phyloP scores from a whole-genome alignment of 305 asterid genomes.

The Fraxinus nigra region DNA sequence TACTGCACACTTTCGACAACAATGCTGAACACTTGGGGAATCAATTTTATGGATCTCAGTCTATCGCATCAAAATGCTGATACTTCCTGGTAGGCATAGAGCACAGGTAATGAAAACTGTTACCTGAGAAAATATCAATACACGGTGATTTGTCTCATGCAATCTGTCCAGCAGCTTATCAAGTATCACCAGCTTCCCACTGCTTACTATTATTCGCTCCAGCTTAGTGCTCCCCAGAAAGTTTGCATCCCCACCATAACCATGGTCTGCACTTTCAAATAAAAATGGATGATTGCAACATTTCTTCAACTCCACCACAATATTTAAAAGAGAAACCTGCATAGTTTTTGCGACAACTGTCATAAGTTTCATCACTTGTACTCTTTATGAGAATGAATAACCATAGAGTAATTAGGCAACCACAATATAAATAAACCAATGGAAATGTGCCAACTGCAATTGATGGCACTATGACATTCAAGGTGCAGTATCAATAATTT shows the following conservation, averaged over 20 bases:
- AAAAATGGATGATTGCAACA: slow-evolving; percentile 99
- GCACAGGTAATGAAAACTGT: background rate
- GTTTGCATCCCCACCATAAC: slow-evolving; percentile 95
- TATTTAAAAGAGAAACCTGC: slow-evolving; percentile 98
- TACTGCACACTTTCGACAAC: background rate
- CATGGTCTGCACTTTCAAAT: slow-evolving; percentile 99
- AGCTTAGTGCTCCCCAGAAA: slow-evolving; percentile 75
- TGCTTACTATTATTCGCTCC: slow-evolving; percentile 87
- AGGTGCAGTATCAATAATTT: slow-evolving; percentile 4
- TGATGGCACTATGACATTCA: background rate
- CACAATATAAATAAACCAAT: slow-evolving; percentile 10
- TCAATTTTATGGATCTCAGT: background rate
- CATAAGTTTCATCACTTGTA: slow-evolving; percentile 12
- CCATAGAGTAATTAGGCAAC: background rate
- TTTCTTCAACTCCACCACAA: slow-evolving; percentile 99
- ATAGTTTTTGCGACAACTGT: slow-evolving; percentile 19
- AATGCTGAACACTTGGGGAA: background rate
- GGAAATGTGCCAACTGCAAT: slow-evolving; percentile 12
- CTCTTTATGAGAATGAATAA: slow-evolving; percentile 16
- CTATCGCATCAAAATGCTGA: background rate
- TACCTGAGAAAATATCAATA: slow-evolving; percentile 98
- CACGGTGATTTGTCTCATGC: slow-evolving; percentile 94
- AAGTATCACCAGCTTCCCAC: slow-evolving; percentile 94
- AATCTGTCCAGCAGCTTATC: slow-evolving; percentile 89
- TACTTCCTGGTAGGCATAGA: background rate